phyloP scores from a whole-genome alignment of 192 early-diverging fungal species.

The Funneliformis geosporum region DNA sequence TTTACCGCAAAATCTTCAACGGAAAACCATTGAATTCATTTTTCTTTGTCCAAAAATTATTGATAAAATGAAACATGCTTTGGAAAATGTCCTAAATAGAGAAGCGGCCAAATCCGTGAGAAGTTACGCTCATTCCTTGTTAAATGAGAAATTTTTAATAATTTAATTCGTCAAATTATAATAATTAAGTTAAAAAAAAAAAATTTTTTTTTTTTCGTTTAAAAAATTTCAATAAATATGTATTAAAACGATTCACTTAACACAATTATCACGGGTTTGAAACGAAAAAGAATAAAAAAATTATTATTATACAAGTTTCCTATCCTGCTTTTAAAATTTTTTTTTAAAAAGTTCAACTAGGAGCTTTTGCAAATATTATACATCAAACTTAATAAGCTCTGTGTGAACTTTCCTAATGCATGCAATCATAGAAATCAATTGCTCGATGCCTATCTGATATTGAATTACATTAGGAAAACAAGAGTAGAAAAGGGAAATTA shows the following conservation, averaged over 20 bases:
- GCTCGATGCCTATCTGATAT: not conserved
- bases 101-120: not conserved
- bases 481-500: not conserved
- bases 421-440: too few species aligned
- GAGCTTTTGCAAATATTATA: not conserved
- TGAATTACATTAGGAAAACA: not conserved
- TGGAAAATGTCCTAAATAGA: not conserved
- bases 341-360: not conserved
- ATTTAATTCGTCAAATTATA: too few species aligned
- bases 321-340: not conserved
- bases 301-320: not conserved
- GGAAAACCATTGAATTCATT: constrained; percentile 42
- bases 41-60: constrained; percentile 33
- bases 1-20: constrained; percentile 39
- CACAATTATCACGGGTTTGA: not conserved
- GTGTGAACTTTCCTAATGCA: not conserved
- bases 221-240: too few species aligned
- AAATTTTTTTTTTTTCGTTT: too few species aligned
- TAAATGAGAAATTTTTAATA: not conserved
- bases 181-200: too few species aligned
- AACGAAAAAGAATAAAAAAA: not conserved
- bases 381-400: not conserved
- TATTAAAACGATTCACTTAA: not conserved
- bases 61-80: constrained; percentile 18
- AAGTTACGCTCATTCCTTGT: constrained; percentile 4